phyloP scores from a whole-genome alignment of 1,284 basidiomycete species.

The Wallemia hederae region DNA sequence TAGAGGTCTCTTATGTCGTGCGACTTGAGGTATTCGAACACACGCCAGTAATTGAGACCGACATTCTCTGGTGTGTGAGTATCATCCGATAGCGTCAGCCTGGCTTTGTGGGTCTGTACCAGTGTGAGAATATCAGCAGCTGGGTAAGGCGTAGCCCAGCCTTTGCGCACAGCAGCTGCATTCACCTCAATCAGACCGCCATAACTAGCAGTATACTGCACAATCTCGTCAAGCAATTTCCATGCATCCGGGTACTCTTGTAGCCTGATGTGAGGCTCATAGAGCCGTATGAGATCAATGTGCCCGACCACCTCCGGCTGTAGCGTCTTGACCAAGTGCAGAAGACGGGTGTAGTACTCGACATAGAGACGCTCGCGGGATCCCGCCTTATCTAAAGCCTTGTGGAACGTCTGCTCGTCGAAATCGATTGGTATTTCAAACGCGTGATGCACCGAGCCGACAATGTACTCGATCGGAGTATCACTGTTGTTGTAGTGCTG shows the following conservation, averaged over 20 bases:
- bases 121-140: constrained; percentile 43
- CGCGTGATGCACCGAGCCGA: constrained; percentile 83
- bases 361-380: background rate
- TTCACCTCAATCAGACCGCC: constrained; percentile 85
- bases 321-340: constrained; percentile 31
- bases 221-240: constrained; percentile 41
- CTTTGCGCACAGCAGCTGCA: constrained; percentile 70
- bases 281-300: constrained; percentile 65
- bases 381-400: background rate
- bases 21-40: constrained; percentile 35
- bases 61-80: constrained; percentile 73
- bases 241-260: constrained; percentile 26
- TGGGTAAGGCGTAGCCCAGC: constrained; percentile 64
- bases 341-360: constrained; percentile 1
- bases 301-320: constrained; percentile 77
- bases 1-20: constrained; percentile 38
- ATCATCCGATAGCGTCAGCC: constrained; percentile 72
- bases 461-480: constrained; percentile 50
- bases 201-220: constrained; percentile 41
- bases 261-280: constrained; percentile 30
- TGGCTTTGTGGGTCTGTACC: constrained; percentile 34
- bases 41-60: constrained; percentile 48
- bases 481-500: constrained; percentile 19
- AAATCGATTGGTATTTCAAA: constrained; percentile 75
- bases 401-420: constrained; percentile 32